A percentile compares a stretch with the other conserved stretches of the same genome.
Evolutionary conservation across 1,139 yeast genomes (phyloP).

Genomic region (Blastobotrys elegans): DNA sequence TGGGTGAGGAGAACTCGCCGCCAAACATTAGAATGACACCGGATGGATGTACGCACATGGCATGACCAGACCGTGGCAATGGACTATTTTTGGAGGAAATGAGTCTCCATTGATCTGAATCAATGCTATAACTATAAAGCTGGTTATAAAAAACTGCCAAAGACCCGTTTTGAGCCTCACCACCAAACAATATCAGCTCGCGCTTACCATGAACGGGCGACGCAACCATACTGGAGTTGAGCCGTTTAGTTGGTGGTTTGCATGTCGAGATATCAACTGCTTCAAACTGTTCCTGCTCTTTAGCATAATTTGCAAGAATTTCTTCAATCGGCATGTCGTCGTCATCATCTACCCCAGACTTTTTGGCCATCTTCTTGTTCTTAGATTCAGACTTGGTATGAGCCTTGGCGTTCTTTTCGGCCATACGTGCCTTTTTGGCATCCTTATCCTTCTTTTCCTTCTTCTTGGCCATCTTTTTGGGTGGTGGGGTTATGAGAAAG

Average conservation of each 20-base stretch:
- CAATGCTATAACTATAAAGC: constrained; percentile 64
- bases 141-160: constrained; percentile 77
- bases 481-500: background rate
- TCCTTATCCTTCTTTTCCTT: constrained; percentile 82
- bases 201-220: constrained; percentile 71
- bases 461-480: constrained; percentile 58
- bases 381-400: constrained; percentile 67
- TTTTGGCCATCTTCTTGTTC: constrained; percentile 69
- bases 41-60: constrained; percentile 89
- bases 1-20: constrained; percentile 95
- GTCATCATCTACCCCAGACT: constrained; percentile 68
- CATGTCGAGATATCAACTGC: constrained; percentile 60
- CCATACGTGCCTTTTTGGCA: constrained; percentile 84
- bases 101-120: constrained; percentile 77
- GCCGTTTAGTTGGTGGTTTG: constrained; percentile 58
- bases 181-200: constrained; percentile 84
- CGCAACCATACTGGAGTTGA: constrained; percentile 71
- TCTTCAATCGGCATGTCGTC: constrained; percentile 88
- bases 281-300: constrained; percentile 70
- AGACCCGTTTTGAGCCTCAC: constrained; percentile 56
- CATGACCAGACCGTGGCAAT: constrained; percentile 88
- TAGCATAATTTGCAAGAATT: constrained; percentile 69
- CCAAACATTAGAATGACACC: constrained; percentile 86
- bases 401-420: constrained; percentile 77
- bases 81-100: constrained; percentile 82